phyloP scores from a whole-genome alignment of 2,329 filamentous ascomycete species.

The Trichophyton simii region DNA sequence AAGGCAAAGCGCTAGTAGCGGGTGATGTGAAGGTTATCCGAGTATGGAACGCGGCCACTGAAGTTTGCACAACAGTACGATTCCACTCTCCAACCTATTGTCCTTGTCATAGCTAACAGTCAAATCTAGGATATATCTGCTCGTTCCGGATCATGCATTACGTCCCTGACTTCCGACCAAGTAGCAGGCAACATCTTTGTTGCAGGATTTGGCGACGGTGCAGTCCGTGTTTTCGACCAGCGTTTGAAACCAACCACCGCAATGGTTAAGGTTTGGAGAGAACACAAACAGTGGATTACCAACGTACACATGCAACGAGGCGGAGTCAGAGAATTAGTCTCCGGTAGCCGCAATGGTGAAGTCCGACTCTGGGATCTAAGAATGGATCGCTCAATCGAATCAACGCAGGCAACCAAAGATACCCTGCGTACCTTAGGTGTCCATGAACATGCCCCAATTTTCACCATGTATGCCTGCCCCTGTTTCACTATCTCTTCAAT shows the following conservation, averaged over 20 bases:
- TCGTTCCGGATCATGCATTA: constrained; percentile 88
- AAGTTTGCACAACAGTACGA: constrained; percentile 66
- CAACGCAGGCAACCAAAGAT: constrained; percentile 61
- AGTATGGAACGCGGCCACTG: constrained; percentile 89
- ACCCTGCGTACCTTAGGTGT: constrained; percentile 76
- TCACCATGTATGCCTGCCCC: constrained; percentile 61
- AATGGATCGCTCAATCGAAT: constrained; percentile 63
- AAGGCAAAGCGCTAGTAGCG: constrained; percentile 84
- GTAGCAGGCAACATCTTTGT: constrained; percentile 95
- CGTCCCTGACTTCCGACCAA: constrained; percentile 89
- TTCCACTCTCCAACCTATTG: not conserved
- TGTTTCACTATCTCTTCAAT: not conserved
- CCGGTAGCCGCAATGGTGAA: constrained; percentile 81
- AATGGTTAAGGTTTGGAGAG: constrained; percentile 95
- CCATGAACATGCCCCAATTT: constrained; percentile 92
- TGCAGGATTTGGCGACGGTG: constrained; percentile 90
- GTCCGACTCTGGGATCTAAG: constrained; percentile 94
- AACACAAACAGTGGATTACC: constrained; percentile 90
- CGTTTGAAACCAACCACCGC: constrained; percentile 69
- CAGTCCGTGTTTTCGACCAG: constrained; percentile 86
- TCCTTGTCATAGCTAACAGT: constrained; percentile 5
- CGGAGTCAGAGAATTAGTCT: constrained; percentile 80
- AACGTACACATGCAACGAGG: constrained; percentile 95
- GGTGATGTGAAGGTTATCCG: constrained; percentile 91
- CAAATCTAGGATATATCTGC: constrained; percentile 65